Conservation (phyloP, 306 rosid species). For the Rosa multiflora region DNA sequence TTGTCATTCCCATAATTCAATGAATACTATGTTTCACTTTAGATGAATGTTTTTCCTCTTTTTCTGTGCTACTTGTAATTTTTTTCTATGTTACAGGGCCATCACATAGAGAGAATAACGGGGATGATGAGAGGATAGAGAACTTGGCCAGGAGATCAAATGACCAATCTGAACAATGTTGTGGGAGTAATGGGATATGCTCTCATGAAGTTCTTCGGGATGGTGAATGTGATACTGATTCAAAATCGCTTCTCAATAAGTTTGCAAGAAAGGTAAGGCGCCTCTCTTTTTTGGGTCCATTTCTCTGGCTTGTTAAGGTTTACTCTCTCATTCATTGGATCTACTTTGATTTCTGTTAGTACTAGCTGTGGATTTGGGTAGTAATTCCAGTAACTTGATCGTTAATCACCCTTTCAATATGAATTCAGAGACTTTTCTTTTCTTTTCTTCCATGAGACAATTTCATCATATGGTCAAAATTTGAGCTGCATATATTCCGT, state of each 20-base stretch:
- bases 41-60: background rate
- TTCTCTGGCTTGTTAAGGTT: background rate
- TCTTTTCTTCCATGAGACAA: background rate
- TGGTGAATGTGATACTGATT: conserved; percentile 52
- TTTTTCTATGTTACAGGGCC: conserved; percentile 36
- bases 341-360: background rate
- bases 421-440: background rate
- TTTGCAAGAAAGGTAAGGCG: conserved; percentile 56
- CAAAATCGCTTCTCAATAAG: conserved; percentile 39
- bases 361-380: background rate
- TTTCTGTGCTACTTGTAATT: background rate
- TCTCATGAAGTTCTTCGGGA: conserved; percentile 88
- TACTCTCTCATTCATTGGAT: background rate
- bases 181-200: conserved; percentile 79
- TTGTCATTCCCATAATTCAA: background rate
- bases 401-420: background rate
- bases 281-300: background rate
- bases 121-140: conserved; percentile 35
- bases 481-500: background rate
- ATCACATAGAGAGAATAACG: conserved; percentile 37
- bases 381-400: background rate
- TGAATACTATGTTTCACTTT: background rate
- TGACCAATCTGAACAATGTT: conserved; percentile 44
- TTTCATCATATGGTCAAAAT: background rate
- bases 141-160: conserved; percentile 40